phyloP scores from a whole-genome alignment of 805 yeast species.

The Metschnikowia koreensis region DNA sequence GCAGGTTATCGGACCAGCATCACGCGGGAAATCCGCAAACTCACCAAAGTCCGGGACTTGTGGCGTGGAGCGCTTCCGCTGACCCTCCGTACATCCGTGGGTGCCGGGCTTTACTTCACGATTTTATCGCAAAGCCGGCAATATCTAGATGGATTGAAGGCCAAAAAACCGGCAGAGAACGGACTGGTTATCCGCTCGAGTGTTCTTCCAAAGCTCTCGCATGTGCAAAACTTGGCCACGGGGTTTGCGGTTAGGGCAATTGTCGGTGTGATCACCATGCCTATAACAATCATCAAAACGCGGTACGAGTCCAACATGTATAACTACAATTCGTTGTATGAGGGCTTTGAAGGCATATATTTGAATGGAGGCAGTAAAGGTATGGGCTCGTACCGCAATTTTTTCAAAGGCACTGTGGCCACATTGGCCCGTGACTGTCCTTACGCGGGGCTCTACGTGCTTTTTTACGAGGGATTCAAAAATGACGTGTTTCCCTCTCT shows the following conservation, averaged over 20 bases:
- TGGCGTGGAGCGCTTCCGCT: constrained; percentile 97
- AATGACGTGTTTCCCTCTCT: constrained; percentile 53
- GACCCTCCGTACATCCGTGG: constrained; percentile 83
- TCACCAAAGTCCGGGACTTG: constrained; percentile 46
- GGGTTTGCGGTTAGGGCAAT: constrained; percentile 79
- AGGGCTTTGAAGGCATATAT: constrained; percentile 60
- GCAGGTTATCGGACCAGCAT: constrained; percentile 27
- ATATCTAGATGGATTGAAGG: constrained; percentile 37
- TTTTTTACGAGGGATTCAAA: constrained; percentile 72
- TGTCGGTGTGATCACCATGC: constrained; percentile 91
- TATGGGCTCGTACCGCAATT: constrained; percentile 55
- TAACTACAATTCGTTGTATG: constrained; percentile 59
- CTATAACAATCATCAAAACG: constrained; percentile 86
- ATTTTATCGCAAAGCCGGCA: constrained; percentile 63
- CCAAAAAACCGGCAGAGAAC: constrained; percentile 25
- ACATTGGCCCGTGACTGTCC: constrained; percentile 93
- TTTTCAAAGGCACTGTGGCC: constrained; percentile 84
- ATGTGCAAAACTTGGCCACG: constrained; percentile 63
- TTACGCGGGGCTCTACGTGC: constrained; percentile 88
- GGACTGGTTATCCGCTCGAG: constrained; percentile 4
- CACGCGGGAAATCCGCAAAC: constrained; percentile 42
- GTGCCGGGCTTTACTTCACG: constrained; percentile 83
- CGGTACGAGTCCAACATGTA: constrained; percentile 83
- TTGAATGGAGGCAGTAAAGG: constrained; percentile 26
- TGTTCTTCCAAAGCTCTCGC: constrained; percentile 69